These are phyloP conservation scores for Phylloporus rhodoxanthus DNA, from an alignment of 768 basidiomycete genomes.

Conservation along the genomic window DNA sequence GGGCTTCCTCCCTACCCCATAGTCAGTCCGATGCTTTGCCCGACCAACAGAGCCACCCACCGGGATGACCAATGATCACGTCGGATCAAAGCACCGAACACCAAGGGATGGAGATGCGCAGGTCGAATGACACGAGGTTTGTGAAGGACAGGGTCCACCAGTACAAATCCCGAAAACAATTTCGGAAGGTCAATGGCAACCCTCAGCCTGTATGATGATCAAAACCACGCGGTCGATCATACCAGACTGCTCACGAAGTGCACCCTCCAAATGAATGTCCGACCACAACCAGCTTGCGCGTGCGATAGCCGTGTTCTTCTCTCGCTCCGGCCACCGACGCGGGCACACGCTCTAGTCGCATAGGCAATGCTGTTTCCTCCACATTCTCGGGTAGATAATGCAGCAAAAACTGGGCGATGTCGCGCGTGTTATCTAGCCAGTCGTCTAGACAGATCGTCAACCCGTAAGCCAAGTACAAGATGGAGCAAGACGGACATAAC, in stretches of 20 bases:
- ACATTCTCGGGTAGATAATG: conserved; percentile 53
- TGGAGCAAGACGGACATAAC: conserved; percentile 43
- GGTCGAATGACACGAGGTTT: conserved; percentile 9
- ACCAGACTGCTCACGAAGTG: conserved; percentile 48
- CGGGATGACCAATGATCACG: conserved; percentile 59
- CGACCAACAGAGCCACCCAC: conserved; percentile 28
- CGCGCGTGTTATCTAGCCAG: conserved; percentile 73
- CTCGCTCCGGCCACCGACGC: conserved; percentile 39
- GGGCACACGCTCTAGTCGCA: conserved; percentile 48
- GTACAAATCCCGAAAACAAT: conserved; percentile 64
- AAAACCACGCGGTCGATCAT: not conserved
- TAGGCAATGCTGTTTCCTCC: conserved; percentile 39
- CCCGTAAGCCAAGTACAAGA: too few species aligned
- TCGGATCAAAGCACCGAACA: conserved; percentile 48
- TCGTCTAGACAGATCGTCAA: conserved; percentile 43
- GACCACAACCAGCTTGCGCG: conserved; percentile 56
- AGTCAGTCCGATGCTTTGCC: not conserved
- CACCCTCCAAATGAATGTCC: conserved; percentile 87
- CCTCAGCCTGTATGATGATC: conserved; percentile 40
- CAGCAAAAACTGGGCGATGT: conserved; percentile 70
- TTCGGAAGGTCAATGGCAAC: conserved; percentile 58
- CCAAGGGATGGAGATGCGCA: conserved; percentile 1
- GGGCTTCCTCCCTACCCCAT: conserved; percentile 52
- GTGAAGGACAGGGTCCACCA: conserved; percentile 73
- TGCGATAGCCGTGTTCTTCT: conserved; percentile 40